Conservation (phyloP, 1,284 basidiomycete species). For the Tilletia caries region DNA sequence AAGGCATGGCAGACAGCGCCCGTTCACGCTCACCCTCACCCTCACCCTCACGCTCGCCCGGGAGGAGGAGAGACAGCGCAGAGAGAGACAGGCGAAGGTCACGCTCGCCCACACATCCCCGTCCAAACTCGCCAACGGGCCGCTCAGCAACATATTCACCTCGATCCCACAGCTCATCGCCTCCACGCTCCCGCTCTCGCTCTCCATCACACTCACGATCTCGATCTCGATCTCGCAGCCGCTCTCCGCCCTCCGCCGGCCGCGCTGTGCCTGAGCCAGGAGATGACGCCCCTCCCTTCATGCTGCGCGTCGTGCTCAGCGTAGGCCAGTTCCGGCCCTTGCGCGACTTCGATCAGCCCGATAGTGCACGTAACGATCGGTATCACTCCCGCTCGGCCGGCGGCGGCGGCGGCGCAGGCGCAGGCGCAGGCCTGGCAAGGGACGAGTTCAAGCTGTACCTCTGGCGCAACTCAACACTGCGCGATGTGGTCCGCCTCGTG, state of each 20-base stretch:
- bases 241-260: background rate
- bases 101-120: background rate
- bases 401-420: background rate
- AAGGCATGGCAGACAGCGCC: background rate
- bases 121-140: background rate
- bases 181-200: background rate
- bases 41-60: background rate
- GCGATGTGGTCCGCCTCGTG: background rate
- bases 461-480: conserved; percentile 6
- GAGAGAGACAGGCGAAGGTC: background rate
- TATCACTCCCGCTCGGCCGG: background rate
- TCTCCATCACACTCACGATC: background rate
- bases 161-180: too few relatives aligned
- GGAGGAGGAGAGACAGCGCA: too few relatives aligned
- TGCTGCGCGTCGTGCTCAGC: conserved; percentile 4
- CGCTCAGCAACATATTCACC: too few relatives aligned
- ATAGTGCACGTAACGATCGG: background rate
- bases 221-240: background rate
- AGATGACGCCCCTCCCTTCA: conserved; percentile 6
- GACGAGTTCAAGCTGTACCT: conserved; percentile 14
- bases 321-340: conserved; percentile 2
- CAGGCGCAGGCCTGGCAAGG: background rate
- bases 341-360: background rate
- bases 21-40: too few relatives aligned
- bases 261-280: background rate